Evolutionary conservation across 1,284 basidiomycete genomes (phyloP).

Genomic region (Psilocybe mexicana): DNA sequence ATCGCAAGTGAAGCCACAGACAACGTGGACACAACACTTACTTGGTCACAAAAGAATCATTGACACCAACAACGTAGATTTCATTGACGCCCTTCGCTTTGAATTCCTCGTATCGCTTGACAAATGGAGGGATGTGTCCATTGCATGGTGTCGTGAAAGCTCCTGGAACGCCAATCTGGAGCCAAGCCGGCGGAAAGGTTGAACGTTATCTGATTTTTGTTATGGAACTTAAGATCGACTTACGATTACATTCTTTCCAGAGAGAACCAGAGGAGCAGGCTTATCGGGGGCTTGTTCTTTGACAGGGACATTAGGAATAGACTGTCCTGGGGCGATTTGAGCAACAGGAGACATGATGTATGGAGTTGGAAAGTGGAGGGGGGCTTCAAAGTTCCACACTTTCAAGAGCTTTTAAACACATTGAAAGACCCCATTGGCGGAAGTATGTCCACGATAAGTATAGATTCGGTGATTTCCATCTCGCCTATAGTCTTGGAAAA

Average conservation of each 20-base stretch:
- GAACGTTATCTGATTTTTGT: background rate
- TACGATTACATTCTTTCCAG: constrained; percentile 74
- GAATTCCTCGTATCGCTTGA: constrained; percentile 61
- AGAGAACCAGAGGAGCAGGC: constrained; percentile 50
- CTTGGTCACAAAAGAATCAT: constrained; percentile 71
- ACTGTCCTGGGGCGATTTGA: constrained; percentile 51
- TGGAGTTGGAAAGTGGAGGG: background rate
- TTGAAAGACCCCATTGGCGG: constrained; percentile 1
- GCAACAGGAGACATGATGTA: constrained; percentile 46
- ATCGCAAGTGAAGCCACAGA: background rate
- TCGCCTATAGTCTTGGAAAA: background rate
- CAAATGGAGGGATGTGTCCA: constrained; percentile 65
- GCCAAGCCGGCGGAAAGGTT: background rate
- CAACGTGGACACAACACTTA: constrained; percentile 27
- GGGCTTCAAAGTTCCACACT: background rate
- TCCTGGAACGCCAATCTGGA: constrained; percentile 58
- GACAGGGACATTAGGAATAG: constrained; percentile 44
- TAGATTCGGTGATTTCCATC: constrained; percentile 1
- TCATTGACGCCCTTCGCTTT: constrained; percentile 68
- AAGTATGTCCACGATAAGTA: background rate
- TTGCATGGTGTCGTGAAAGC: constrained; percentile 61
- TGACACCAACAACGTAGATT: constrained; percentile 70
- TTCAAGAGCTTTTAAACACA: background rate
- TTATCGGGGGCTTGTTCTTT: constrained; percentile 62
- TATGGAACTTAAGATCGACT: constrained; percentile 22